Evolutionary conservation across 257 asterid genomes (phyloP), one percentile per base, ranked within the genome.

Genomic region (Cynanchum wilfordii): DNA sequence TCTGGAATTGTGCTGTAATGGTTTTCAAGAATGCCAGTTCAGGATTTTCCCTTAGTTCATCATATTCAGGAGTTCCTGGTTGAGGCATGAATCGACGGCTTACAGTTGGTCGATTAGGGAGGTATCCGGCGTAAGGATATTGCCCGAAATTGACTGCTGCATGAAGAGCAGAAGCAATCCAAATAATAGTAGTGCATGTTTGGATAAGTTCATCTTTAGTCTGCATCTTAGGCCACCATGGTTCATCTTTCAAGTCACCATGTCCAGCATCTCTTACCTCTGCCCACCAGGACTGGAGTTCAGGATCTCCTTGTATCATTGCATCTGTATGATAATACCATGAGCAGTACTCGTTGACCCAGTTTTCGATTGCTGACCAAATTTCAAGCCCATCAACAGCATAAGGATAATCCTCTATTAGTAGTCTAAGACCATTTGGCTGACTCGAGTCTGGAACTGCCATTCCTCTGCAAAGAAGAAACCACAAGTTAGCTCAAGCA

Each of bases 71-170:
- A 20, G 88, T 81, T 17, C 80, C 94, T 0, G 79, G 82, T 58
- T 86, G 78, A 19, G 97, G 96, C 90, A 91, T 83, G 87, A 87
- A 80, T 11, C 86, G 71, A 0, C 97, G 90, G 87, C 96, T 89
- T 0, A 87, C 79, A 0, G 94, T 86, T 29, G 97, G 97, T 10
- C 97, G 87, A 71, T 91, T 91, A 1, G 97, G 97, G 15, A 91
- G 89, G 69, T 80, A 91, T 16, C 97, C 97, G 0, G 90, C 97
- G 64, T 89, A 91, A 69, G 93, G 83, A 66, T 91, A 89, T 64
- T 89, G 97, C 7, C 92, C 97, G 24, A 87, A 91, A 24, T 91
- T 89, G 30, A 90, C 88, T 0, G 97, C 97, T 42, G 97, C 97
- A 20, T 90, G 97, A 62, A 89, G 97, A 50, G 96, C 97, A 1